Base-by-base conservation (phyloP, 352 stramenopile genomes). In the Phytophthora litchii region DNA sequence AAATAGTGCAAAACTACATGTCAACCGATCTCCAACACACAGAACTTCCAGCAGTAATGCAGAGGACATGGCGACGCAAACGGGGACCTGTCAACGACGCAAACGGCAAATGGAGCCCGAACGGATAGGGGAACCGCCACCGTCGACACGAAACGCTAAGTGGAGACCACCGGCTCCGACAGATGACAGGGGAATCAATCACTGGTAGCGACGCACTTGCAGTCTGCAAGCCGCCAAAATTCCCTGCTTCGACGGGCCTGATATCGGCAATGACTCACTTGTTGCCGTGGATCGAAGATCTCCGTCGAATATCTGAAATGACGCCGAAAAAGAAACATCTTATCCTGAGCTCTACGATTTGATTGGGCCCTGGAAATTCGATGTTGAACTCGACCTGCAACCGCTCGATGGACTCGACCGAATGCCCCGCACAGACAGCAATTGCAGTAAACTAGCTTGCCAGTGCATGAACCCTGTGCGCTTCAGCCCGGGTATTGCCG, bases 241-340 rank as follows among this genome's bases (percentile, higher is more conserved):
- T 52, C 29, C 37, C 7, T 16, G 32, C 13, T 55, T 55, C 43
- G 29, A 44, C 13, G 27, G 29, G 21, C 45, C 57, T 65, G 52
- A 67, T 64, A 59, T 51, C 59, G 36, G 44, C 47, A 53, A 65
- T 54, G 38, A 29, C 29, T 52, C 13, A 11, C 42, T 25, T 35
- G 54, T 67, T 67, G 58, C 47, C 47, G 54, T 44, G 40, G 61
- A 70, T 50, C 37, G 12, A 57, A 47, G 49, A 61, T 67, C 51
- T 34, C 44, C 40, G 34, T 19, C 47, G 23, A 52, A 52, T 40
- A 48, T 59, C 51, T 50, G 31, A 52, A 51, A 43, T 60, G 23
- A 66, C 48, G 43, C 51, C 51, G 34, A 58, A 53, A 59, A 53
- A 57, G 21, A 47, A 68, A 51, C 20, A 49, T 48, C 37, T 53